phyloP scores from a whole-genome alignment of 306 rosid genomes.

The Dicorynia guianensis region DNA sequence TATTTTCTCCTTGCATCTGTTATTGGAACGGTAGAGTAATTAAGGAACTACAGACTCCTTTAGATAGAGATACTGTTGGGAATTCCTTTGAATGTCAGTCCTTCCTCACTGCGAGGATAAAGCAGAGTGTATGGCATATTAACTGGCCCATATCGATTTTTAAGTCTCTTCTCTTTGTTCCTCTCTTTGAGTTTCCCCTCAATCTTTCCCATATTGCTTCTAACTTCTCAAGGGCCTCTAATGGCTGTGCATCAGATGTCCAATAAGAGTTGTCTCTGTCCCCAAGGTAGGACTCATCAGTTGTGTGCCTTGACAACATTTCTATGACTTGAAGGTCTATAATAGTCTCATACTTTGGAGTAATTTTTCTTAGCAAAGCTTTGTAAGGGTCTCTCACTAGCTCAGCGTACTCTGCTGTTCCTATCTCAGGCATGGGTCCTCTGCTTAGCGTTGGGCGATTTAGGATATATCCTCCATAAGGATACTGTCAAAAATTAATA shows the following conservation, averaged over 20 bases:
- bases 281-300: constrained; percentile 73
- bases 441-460: constrained; percentile 63
- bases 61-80: constrained; percentile 74
- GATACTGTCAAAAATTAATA: constrained; percentile 68
- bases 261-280: constrained; percentile 56
- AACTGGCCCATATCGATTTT: constrained; percentile 66
- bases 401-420: constrained; percentile 51
- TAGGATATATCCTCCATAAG: constrained; percentile 63
- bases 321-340: constrained; percentile 60
- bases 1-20: no score
- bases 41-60: background rate
- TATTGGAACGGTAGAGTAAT: no score
- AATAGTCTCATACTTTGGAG: constrained; percentile 49
- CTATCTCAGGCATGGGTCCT: constrained; percentile 51
- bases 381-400: constrained; percentile 48
- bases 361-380: constrained; percentile 56
- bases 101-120: constrained; percentile 57
- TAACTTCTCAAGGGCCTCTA: constrained; percentile 56
- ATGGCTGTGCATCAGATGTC: constrained; percentile 52
- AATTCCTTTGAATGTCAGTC: constrained; percentile 70
- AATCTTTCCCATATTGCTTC: constrained; percentile 48
- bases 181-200: constrained; percentile 20
- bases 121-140: constrained; percentile 70
- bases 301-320: constrained; percentile 61
- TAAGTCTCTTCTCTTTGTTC: constrained; percentile 24